These are phyloP conservation scores for Arbutus unedo DNA, from an alignment of 148 eudicot genomes.

Conservation along the genomic window DNA sequence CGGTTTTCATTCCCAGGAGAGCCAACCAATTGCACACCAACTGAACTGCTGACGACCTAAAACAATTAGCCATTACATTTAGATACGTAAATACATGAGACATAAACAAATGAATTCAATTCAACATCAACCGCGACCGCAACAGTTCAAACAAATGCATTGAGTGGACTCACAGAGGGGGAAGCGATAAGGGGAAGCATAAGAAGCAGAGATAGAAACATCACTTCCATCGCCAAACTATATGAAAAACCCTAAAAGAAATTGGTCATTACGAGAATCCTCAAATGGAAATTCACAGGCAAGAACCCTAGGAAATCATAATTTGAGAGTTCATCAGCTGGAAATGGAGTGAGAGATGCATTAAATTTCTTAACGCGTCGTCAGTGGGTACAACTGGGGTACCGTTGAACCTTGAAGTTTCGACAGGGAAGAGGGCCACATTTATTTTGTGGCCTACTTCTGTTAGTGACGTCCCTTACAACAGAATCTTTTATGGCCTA, in stretches of 20 bases:
- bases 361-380: too few relatives aligned
- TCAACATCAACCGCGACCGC: neutral
- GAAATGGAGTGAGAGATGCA: neutral
- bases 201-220: neutral
- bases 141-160: neutral
- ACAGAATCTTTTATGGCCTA: too few relatives aligned
- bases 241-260: neutral
- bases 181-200: neutral
- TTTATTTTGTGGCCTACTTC: too few relatives aligned
- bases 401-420: too few relatives aligned
- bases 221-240: neutral
- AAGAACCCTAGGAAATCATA: neutral
- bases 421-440: neutral
- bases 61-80: neutral
- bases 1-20: neutral
- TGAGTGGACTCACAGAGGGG: constrained; percentile 5
- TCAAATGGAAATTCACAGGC: neutral
- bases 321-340: neutral
- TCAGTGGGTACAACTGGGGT: too few relatives aligned
- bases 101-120: neutral
- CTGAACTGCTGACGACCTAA: neutral
- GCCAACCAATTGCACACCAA: neutral
- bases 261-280: neutral
- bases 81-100: neutral
- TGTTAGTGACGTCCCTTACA: too few relatives aligned